Base-by-base conservation (phyloP, 163 green algal genomes). In the Volvox carteri region DNA sequence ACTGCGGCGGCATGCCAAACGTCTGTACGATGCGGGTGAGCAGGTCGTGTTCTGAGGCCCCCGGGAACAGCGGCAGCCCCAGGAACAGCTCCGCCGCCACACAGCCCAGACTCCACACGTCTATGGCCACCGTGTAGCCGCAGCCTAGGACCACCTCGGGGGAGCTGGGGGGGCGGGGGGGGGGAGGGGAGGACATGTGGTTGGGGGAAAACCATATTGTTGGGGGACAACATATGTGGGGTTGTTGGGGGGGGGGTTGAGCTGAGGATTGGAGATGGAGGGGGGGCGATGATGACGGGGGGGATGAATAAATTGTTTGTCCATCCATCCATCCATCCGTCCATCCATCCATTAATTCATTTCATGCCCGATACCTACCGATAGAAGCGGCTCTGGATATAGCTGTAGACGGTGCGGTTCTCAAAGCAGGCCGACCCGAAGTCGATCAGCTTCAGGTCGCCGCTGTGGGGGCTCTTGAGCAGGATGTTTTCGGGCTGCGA, bases 51-150 rank as follows among this genome's bases (percentile, higher is more conserved):
- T 99, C 98, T 9, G 93, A 98, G 33, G 97, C 97, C 28, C 96
- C 98, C 2, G 98, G 98, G 79, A 99, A 99, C 19, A 99, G 94
- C 8, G 98, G 98, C 91, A 99, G 93, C 25, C 98, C 98, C 44
- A 99, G 95, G 89, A 99, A 99, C 52, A 99, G 96, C 95, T 99
- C 98, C n/a, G 98, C 98, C 4, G 97, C 97, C 67, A 99, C 95
- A 93, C 98, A 99, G 18, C 98, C 98, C 56, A 99, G 93, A 19
- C 91, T 97, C 98, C 98, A 99, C 96, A 99, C 98, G 94, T 99
- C 98, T 60, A 99, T 99, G 25, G 96, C 92, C 75, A 95, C 92
- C 30, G 90, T 95, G 94, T 99, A 99, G 39, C 91, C 91, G 78
- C 94, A 95, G 68, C 97, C 92, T 46, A 99, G 91, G n/a, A 96